These are phyloP conservation scores for Piper betle DNA, from an alignment of 164 flowering plant species.

Conservation along the genomic window DNA sequence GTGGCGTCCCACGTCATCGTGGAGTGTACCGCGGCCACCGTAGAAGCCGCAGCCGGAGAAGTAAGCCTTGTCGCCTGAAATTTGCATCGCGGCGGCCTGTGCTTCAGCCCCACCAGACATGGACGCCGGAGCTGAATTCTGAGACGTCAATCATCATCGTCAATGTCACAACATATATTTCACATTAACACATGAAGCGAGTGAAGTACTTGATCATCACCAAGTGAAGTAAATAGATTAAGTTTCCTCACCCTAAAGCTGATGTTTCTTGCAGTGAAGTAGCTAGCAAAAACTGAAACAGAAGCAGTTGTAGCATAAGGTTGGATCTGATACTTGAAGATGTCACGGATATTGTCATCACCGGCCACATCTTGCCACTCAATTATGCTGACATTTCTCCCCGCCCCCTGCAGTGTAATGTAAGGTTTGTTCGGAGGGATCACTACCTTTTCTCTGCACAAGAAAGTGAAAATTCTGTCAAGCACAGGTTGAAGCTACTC, in stretches of 20 bases:
- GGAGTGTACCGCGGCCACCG: constrained; percentile 88
- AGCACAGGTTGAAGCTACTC: not conserved
- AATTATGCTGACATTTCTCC: constrained; percentile 59
- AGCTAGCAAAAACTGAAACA: constrained; percentile 59
- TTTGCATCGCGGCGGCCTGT: constrained; percentile 88
- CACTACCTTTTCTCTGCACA: constrained; percentile 77
- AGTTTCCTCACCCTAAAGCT: constrained; percentile 64
- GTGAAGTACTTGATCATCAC: not conserved
- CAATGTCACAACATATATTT: no score
- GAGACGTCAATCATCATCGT: not conserved
- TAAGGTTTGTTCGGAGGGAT: constrained; percentile 72
- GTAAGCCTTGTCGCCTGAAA: constrained; percentile 90
- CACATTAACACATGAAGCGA: no score
- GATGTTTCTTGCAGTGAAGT: constrained; percentile 79
- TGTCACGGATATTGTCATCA: constrained; percentile 19
- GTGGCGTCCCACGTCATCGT: constrained; percentile 89
- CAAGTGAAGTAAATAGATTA: not conserved
- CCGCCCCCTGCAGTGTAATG: constrained; percentile 80
- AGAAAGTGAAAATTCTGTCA: not conserved
- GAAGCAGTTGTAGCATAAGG: constrained; percentile 74
- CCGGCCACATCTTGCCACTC: constrained; percentile 91
- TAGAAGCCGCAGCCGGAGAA: constrained; percentile 79
- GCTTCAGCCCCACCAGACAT: constrained; percentile 87
- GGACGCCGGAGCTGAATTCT: constrained; percentile 97
- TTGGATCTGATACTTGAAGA: constrained; percentile 57